A percentile compares a stretch with the other conserved stretches of the same genome.
Evolutionary conservation across 345 rosid species (phyloP).

Genomic region (Litchi chinensis): DNA sequence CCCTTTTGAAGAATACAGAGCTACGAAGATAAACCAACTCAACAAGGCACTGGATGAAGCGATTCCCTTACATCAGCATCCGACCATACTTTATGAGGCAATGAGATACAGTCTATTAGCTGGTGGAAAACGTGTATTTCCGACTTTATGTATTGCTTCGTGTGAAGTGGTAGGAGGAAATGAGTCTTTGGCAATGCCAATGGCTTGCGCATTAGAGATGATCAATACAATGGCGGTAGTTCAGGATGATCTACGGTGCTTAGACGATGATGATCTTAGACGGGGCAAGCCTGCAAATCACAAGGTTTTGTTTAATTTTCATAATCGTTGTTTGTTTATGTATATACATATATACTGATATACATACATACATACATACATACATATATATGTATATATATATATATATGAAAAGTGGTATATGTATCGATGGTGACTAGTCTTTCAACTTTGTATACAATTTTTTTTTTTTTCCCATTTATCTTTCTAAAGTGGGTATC

Average conservation of each 20-base stretch:
- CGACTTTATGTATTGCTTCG: slow-evolving; percentile 61
- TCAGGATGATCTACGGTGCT: slow-evolving; percentile 75
- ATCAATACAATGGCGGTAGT: slow-evolving; percentile 69
- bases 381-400: too few relatives aligned
- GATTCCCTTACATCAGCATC: slow-evolving; percentile 40
- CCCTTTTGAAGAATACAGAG: slow-evolving; percentile 29
- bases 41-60: slow-evolving; percentile 59
- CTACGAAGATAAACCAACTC: slow-evolving; percentile 32
- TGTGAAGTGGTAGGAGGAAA: slow-evolving; percentile 68
- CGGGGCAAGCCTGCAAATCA: slow-evolving; percentile 67
- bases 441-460: too few relatives aligned
- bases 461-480: too few relatives aligned
- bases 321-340: too few relatives aligned
- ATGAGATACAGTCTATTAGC: slow-evolving; percentile 77
- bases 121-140: slow-evolving; percentile 66
- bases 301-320: slow-evolving; percentile 17
- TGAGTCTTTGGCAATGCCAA: slow-evolving; percentile 46
- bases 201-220: slow-evolving; percentile 77
- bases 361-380: too few relatives aligned
- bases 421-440: too few relatives aligned
- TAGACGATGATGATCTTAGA: slow-evolving; percentile 69
- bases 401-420: too few relatives aligned
- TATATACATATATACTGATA: too few relatives aligned
- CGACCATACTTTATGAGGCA: slow-evolving; percentile 56
- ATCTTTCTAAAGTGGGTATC: too few relatives aligned